phyloP scores from a whole-genome alignment of 108 stramenopile genomes.

The Asterionellopsis glacialis region DNA sequence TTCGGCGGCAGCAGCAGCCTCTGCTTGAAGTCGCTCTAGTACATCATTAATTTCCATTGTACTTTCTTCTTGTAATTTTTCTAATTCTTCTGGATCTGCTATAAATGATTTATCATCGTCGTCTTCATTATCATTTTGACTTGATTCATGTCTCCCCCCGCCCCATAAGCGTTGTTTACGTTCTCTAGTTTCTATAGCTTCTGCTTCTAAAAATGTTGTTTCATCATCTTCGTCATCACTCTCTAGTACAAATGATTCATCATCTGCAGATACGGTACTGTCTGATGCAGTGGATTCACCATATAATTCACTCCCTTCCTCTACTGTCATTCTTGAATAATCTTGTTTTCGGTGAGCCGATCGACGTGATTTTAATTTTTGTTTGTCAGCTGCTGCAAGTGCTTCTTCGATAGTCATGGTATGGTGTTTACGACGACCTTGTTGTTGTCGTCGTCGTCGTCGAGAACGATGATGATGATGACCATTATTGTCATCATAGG shows the following conservation, averaged over 20 bases:
- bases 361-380: neutral
- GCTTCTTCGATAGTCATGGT: conserved; percentile 65
- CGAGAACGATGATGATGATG: too few species aligned
- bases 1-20: conserved; percentile 8
- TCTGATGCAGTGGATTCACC: conserved; percentile 54
- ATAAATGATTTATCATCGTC: conserved; percentile 10
- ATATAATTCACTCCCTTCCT: conserved; percentile 32
- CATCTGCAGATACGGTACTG: conserved; percentile 21
- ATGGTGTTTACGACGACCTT: neutral
- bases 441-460: too few species aligned
- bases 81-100: conserved; percentile 40
- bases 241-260: conserved; percentile 9
- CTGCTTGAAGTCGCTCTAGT: conserved; percentile 32
- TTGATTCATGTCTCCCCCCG: neutral
- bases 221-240: conserved; percentile 42
- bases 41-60: conserved; percentile 46
- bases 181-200: conserved; percentile 27
- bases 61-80: conserved; percentile 49
- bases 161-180: neutral
- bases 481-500: neutral
- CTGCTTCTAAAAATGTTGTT: conserved; percentile 44
- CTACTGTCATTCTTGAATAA: conserved; percentile 4
- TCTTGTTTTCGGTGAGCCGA: neutral
- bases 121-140: neutral
- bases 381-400: neutral